Evolutionary conservation across 208 protist genomes (phyloP), one percentile per base, ranked within the genome.

Genomic region (Trypanosoma lewisi): DNA sequence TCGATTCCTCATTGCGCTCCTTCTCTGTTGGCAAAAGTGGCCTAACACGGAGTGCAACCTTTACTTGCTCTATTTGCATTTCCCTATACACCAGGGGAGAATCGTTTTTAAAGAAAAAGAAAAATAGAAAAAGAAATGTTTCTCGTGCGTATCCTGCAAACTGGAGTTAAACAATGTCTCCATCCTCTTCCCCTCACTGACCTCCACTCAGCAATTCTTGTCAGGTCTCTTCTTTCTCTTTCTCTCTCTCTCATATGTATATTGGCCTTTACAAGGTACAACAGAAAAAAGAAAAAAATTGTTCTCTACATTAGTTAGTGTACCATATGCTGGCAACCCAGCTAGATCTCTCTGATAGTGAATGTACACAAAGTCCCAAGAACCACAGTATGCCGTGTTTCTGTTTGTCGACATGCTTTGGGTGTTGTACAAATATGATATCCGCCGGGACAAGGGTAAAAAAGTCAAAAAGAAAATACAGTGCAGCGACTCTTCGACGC

Each of bases 21-120:
- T 28, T 23, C 79, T 96, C 75, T 60, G 70, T 2, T 63, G 85
- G 39, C 21, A 87, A 59, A 57, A 83, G 78, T 73, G 96, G 83
- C 8, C 84, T 77, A n/a, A 87, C 68, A 14, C 84, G 84, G 11
- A 91, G 28, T 9, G 67, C 75, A 49, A 82, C 84, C 3, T 63
- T 39, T 28, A 91, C 70, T 53, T 79, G 73, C 25, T 79, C 69
- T 56, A 67, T 72, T 5, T 16, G 25, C 0, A 19, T 39, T 37
- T 36, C 41, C 41, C 9, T 28, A 47, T 19, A 17, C 54, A 3
- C 36, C 34, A n/a, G 12, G 54, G 17, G 11, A 44, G 12, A 58
- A 9, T 17, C 41, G 16, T 52, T 39, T 52, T 36, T 3, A n/a
- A 41, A 39, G 51, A n/a, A 21, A 50, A 12, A n/a, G 2, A 37